A percentile compares a stretch with the other conserved stretches of the same genome.
These are phyloP conservation scores for Brassica juncea DNA, from an alignment of 345 rosid genomes.

Conservation along the genomic window DNA sequence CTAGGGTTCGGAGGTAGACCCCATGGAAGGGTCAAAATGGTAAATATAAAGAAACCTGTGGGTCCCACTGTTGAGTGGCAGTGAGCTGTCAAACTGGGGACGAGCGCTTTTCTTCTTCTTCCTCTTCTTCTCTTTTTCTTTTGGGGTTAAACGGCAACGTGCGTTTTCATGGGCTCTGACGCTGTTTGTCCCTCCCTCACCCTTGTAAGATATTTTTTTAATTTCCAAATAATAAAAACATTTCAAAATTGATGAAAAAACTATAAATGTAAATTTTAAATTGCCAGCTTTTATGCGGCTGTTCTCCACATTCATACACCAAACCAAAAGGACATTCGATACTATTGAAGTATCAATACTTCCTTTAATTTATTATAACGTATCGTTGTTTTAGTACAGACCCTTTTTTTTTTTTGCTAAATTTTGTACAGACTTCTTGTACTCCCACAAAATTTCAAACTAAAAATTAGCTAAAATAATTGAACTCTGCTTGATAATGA, in stretches of 20 bases:
- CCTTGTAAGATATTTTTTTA: slow-evolving; percentile 1
- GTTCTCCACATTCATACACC: slow-evolving; percentile 43
- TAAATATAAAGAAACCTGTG: slow-evolving; percentile 16
- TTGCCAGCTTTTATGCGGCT: slow-evolving; percentile 45
- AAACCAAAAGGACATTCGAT: slow-evolving; percentile 34
- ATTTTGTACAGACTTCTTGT: neutral
- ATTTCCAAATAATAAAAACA: slow-evolving; percentile 24
- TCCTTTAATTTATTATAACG: neutral
- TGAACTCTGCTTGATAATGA: neutral
- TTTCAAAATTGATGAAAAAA: neutral
- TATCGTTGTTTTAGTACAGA: neutral
- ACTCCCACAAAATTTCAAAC: neutral
- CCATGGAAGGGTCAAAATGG: slow-evolving; percentile 24
- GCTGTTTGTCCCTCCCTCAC: slow-evolving; percentile 37
- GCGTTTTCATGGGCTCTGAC: slow-evolving; percentile 45
- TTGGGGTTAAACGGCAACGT: slow-evolving; percentile 34
- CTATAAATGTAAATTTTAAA: slow-evolving; percentile 14
- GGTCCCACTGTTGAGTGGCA: slow-evolving; percentile 40
- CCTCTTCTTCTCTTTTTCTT: neutral
- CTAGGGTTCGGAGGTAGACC: slow-evolving; percentile 31
- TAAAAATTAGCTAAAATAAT: neutral
- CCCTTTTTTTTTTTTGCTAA: too few species aligned
- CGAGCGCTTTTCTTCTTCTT: neutral
- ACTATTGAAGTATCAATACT: slow-evolving; percentile 12
- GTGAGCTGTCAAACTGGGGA: slow-evolving; percentile 45